These are phyloP conservation scores for Cokeromyces recurvatus DNA, from an alignment of 371 early-diverging fungal genomes.

Conservation along the genomic window DNA sequence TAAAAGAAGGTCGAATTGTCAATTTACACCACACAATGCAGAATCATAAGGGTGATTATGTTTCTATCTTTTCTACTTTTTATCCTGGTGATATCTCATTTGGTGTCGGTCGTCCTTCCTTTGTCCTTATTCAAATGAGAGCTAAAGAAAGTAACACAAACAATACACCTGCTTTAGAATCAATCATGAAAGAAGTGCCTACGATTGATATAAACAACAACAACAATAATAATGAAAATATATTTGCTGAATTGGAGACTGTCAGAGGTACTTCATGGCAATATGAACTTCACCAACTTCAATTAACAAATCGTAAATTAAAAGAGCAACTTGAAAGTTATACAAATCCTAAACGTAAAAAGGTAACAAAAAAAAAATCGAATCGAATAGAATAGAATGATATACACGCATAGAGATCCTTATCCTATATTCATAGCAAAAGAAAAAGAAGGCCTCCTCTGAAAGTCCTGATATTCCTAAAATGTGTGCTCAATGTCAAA, in stretches of 20 bases:
- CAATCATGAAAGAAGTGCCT: neutral
- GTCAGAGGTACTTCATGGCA: slow-evolving; percentile 46
- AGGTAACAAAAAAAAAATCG: slow-evolving; percentile 8
- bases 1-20: slow-evolving; percentile 33
- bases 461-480: slow-evolving; percentile 19
- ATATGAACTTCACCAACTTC: slow-evolving; percentile 48
- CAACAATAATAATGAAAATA: slow-evolving; percentile 27
- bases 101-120: slow-evolving; percentile 26
- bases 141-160: slow-evolving; percentile 8
- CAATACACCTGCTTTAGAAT: slow-evolving; percentile 5
- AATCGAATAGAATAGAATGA: no score
- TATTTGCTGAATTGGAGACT: slow-evolving; percentile 40
- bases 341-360: slow-evolving; percentile 21
- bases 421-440: slow-evolving; percentile 11
- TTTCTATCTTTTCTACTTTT: slow-evolving; percentile 36
- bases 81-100: slow-evolving; percentile 39
- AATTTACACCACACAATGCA: slow-evolving; percentile 36
- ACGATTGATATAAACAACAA: slow-evolving; percentile 1
- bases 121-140: slow-evolving; percentile 35
- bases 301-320: slow-evolving; percentile 35
- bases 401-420: no score
- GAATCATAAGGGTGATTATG: slow-evolving; percentile 41
- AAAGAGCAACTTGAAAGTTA: slow-evolving; percentile 32
- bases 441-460: slow-evolving; percentile 20
- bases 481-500: slow-evolving; percentile 58